Conservation (phyloP, 1,284 basidiomycete species). For the Fistulinella cinereoalba region DNA sequence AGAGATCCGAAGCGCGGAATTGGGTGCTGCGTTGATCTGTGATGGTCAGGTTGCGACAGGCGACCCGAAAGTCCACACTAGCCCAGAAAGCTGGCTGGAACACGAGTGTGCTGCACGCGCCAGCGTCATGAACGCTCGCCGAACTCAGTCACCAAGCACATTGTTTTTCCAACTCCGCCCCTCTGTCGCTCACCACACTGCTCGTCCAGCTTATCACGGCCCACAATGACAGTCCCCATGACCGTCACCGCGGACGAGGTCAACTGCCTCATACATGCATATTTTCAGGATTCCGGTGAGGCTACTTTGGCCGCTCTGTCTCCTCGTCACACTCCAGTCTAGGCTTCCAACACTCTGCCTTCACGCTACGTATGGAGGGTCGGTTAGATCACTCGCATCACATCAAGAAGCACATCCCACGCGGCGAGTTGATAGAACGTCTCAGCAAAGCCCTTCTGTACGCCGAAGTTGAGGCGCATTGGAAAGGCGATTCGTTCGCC, state of each 20-base stretch:
- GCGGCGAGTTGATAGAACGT: conserved; percentile 78
- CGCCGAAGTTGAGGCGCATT: conserved; percentile 80
- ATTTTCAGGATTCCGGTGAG: conserved; percentile 76
- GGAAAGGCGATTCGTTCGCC: conserved; percentile 57
- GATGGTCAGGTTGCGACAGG: too few species aligned
- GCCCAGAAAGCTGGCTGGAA: too few species aligned
- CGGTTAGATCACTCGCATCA: conserved; percentile 64
- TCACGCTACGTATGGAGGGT: conserved; percentile 67
- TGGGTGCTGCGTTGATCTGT: too few species aligned
- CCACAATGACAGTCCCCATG: conserved; percentile 43
- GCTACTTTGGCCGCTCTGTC: not conserved
- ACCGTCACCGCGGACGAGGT: conserved; percentile 78
- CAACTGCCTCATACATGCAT: conserved; percentile 80
- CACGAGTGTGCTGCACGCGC: too few species aligned
- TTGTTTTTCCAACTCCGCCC: conserved; percentile 36
- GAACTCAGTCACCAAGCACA: not conserved
- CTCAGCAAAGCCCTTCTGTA: conserved; percentile 80
- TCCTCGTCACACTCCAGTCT: conserved; percentile 5
- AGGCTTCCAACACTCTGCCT: conserved; percentile 78
- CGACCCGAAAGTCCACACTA: too few species aligned
- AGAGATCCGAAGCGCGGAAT: too few species aligned
- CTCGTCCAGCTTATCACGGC: not conserved
- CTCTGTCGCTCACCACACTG: not conserved
- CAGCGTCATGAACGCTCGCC: too few species aligned
- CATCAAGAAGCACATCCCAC: conserved; percentile 69